These are phyloP conservation scores for Phyllosticta citrichinensis DNA, from an alignment of 2,329 filamentous ascomycete genomes.

Conservation along the genomic window DNA sequence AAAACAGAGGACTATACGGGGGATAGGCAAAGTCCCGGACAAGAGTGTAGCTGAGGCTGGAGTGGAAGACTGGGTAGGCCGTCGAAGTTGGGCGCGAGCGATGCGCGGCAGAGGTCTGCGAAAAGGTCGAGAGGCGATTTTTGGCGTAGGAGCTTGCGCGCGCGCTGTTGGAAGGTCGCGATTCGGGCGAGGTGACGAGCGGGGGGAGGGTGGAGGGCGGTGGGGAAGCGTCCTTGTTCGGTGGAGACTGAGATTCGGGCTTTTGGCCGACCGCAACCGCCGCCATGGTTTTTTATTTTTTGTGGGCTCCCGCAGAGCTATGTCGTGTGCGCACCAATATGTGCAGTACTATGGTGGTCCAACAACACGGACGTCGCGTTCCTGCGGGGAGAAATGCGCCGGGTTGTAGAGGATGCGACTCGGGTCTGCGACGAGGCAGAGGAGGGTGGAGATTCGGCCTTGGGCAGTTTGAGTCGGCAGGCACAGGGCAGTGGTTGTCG, in stretches of 20 bases:
- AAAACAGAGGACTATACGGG: constrained; percentile 73
- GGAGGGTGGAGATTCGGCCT: neutral
- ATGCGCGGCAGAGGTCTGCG: constrained; percentile 51
- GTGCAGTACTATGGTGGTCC: neutral
- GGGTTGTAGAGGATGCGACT: neutral
- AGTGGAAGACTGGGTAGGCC: constrained; percentile 73
- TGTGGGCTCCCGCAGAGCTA: neutral
- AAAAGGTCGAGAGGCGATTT: constrained; percentile 77
- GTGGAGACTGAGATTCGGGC: constrained; percentile 2
- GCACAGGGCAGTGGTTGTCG: neutral
- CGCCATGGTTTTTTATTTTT: constrained; percentile 23
- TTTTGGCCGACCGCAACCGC: constrained; percentile 27
- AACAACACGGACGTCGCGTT: neutral
- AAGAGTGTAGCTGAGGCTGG: constrained; percentile 75
- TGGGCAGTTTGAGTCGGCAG: neutral
- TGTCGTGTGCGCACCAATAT: neutral
- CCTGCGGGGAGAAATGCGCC: neutral
- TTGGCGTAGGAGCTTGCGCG: constrained; percentile 54
- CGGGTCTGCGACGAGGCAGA: neutral
- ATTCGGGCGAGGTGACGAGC: constrained; percentile 40
- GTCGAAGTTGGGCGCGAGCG: constrained; percentile 74
- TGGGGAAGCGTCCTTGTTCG: constrained; percentile 15
- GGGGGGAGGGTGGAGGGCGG: constrained; percentile 33
- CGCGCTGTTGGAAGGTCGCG: constrained; percentile 43
- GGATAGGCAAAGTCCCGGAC: constrained; percentile 96